Base-by-base conservation (phyloP, 768 basidiomycete genomes). In the Lactarius pseudohatsudake region DNA sequence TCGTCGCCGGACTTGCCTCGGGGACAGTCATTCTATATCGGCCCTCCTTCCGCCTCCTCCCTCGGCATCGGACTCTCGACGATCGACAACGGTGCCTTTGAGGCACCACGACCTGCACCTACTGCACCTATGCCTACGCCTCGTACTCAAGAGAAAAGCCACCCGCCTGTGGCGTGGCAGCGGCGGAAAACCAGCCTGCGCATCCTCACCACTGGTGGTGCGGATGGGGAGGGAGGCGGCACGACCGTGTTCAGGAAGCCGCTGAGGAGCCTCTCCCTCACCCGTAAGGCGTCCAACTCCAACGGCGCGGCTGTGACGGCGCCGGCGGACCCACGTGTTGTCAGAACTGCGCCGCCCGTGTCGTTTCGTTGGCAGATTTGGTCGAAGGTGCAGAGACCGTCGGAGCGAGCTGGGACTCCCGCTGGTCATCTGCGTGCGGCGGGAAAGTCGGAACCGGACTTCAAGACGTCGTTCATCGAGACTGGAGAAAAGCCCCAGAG, bases 61-160 rank as follows among this genome's bases (percentile, higher is more conserved):
- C 32, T 11, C 3, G 57, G 66, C 9, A 26, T 67, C 20, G 66
- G 66, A 15, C 53, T 67, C 30, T 63, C 62, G 3, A 54, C 57
- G 0, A 2, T 55, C n/a, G 66, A 67, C 32, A 67, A 67, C 8
- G 66, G 66, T 28, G 66, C 61, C 20, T 67, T 67, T 2, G 66
- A 67, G 55, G 62, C 66, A 54, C 66, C 66, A 2, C 66, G 66
- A n/a, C 66, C 40, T 26, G 66, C 66, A 34, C 65, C 50, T 11
- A 22, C 22, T 32, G 61, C 62, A 20, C 65, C 22, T 26, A 13
- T 22, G 13, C 22, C 61, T 0, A 61, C 41, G 57, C 62, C 57
- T 30, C 36, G n/a, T 18, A n/a, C 40, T 2, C 32, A 30, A 7
- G 57, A 59, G 30, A 28, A 18, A 32, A 3, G 11, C 20, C 28